Percentiles rank a stretch among this genome's conserved stretches.
Evolutionary conservation across 352 stramenopile species (phyloP).

Genomic region (Phytophthora brassicae): DNA sequence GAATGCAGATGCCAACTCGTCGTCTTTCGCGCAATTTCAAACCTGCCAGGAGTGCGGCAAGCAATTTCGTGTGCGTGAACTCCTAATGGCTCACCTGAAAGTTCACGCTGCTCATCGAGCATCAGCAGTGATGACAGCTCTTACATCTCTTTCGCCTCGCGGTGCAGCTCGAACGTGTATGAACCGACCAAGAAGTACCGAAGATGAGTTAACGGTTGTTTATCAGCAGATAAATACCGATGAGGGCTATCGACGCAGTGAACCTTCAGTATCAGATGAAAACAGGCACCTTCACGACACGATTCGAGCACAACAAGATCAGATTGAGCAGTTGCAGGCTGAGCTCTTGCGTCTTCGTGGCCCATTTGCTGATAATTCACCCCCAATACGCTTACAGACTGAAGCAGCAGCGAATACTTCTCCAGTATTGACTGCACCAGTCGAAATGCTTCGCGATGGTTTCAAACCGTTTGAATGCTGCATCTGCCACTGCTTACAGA

Average conservation of each 20-base stretch:
- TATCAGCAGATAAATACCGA: not conserved
- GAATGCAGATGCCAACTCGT: not conserved
- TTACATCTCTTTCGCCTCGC: constrained; percentile 18
- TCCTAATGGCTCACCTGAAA: constrained; percentile 33
- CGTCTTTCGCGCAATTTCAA: not conserved
- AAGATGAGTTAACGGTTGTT: not conserved
- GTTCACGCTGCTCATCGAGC: constrained; percentile 21
- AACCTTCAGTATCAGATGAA: constrained; percentile 8
- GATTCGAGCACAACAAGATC: constrained; percentile 44
- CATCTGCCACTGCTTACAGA: too few species aligned
- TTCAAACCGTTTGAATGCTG: constrained; percentile 70
- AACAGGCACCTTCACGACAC: constrained; percentile 35
- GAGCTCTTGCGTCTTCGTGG: constrained; percentile 39
- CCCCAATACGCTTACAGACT: not conserved
- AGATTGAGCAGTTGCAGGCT: constrained; percentile 46
- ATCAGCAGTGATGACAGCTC: constrained; percentile 10
- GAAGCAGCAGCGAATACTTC: constrained; percentile 8
- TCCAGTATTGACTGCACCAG: constrained; percentile 41
- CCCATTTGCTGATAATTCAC: constrained; percentile 11
- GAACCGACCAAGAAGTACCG: constrained; percentile 1
- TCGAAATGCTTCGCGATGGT: constrained; percentile 57
- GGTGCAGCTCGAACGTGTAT: constrained; percentile 8
- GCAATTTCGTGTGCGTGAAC: constrained; percentile 32
- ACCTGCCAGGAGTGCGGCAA: constrained; percentile 32
- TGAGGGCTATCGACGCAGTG: not conserved